Evolutionary conservation across 2,329 filamentous ascomycete species (phyloP).

Genomic region (Cytospora mali): DNA sequence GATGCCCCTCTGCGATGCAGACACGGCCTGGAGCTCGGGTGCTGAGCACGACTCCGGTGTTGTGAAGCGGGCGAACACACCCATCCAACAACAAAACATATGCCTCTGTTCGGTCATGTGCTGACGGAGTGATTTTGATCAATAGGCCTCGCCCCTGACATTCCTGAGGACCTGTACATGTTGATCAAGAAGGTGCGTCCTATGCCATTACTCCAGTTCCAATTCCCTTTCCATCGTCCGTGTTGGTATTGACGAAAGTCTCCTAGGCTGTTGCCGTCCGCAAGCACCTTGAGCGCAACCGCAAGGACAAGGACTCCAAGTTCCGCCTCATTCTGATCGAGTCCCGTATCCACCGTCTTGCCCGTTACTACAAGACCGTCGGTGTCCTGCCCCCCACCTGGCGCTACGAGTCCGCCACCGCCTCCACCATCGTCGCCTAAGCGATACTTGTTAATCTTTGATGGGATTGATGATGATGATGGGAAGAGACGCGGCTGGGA

Average conservation of each 20-base stretch:
- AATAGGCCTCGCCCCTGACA: slow-evolving; percentile 95
- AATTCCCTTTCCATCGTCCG: background rate
- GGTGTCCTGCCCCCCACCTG: slow-evolving; percentile 85
- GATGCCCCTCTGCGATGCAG: slow-evolving; percentile 20
- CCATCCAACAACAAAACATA: slow-evolving; percentile 35
- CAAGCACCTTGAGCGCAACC: slow-evolving; percentile 99
- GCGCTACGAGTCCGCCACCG: slow-evolving; percentile 98
- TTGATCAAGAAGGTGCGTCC: slow-evolving; percentile 94
- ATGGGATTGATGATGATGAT: slow-evolving; percentile 29
- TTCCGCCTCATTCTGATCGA: slow-evolving; percentile 99
- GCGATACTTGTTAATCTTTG: slow-evolving; percentile 34
- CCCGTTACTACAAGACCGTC: slow-evolving; percentile 98
- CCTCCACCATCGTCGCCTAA: slow-evolving; percentile 92
- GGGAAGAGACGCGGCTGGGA: slow-evolving; percentile 32
- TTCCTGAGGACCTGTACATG: slow-evolving; percentile 99
- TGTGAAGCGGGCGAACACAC: slow-evolving; percentile 23
- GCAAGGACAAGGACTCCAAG: slow-evolving; percentile 99
- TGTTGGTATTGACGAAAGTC: slow-evolving; percentile 28
- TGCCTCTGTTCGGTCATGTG: slow-evolving; percentile 88
- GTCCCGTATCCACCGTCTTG: slow-evolving; percentile 99
- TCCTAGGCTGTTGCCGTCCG: slow-evolving; percentile 89
- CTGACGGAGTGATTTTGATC: slow-evolving; percentile 85
- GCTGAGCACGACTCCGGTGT: slow-evolving; percentile 20
- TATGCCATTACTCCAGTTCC: background rate
- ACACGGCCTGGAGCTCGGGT: slow-evolving; percentile 35